These are phyloP conservation scores for Mycena olivaceomarginata DNA, from an alignment of 768 basidiomycete species.

Conservation along the genomic window DNA sequence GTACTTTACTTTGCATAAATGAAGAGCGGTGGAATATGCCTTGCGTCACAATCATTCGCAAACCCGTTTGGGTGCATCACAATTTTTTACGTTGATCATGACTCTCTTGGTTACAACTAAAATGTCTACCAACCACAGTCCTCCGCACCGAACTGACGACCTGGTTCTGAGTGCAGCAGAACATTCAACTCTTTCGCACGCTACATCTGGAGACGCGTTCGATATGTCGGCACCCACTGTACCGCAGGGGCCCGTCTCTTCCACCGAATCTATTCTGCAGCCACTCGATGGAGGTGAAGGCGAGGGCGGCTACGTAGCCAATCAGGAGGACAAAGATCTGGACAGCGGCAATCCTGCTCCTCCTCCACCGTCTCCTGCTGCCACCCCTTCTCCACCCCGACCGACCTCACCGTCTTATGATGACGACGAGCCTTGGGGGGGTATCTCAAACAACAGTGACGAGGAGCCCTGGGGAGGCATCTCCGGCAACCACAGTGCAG, in stretches of 20 bases:
- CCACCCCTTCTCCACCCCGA: not conserved
- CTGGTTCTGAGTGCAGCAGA: not conserved
- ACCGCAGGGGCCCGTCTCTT: not conserved
- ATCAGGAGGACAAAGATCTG: not conserved
- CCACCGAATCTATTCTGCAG: not conserved
- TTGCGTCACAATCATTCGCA: not conserved
- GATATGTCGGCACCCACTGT: not conserved
- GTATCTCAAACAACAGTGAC: not conserved
- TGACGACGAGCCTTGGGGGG: not conserved
- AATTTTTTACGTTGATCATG: not conserved
- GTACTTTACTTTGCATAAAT: not conserved
- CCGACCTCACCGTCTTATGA: not conserved
- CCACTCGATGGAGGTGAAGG: not conserved
- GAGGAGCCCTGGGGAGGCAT: constrained; percentile 1
- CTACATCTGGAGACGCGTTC: not conserved
- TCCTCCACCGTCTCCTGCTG: not conserved
- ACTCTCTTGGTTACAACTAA: not conserved
- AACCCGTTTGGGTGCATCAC: not conserved
- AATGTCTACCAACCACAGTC: not conserved
- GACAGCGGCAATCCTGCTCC: not conserved
- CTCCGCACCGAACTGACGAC: not conserved
- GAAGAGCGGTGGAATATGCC: not conserved
- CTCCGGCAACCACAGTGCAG: not conserved
- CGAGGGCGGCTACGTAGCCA: not conserved
- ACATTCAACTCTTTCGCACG: not conserved